A percentile compares a stretch with the other conserved stretches of the same genome.
These are phyloP conservation scores for Fusarium caatingaense DNA, from an alignment of 2,329 filamentous ascomycete genomes.

Conservation along the genomic window DNA sequence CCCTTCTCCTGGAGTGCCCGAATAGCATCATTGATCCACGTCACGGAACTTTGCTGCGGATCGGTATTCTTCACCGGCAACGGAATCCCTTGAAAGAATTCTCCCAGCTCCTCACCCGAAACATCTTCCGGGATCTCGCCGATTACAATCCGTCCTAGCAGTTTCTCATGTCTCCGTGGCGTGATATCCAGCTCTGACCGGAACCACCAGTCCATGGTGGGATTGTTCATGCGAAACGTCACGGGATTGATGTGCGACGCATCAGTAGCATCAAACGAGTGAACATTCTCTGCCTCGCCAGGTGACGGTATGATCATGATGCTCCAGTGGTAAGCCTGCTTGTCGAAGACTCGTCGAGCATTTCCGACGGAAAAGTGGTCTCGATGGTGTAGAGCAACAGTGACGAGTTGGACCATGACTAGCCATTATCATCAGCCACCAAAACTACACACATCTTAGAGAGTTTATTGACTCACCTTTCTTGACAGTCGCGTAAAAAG, in stretches of 20 bases:
- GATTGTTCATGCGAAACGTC: conserved; percentile 49
- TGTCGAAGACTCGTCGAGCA: conserved; percentile 39
- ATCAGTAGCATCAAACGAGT: conserved; percentile 49
- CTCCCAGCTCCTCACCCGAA: conserved; percentile 34
- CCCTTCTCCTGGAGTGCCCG: conserved; percentile 40
- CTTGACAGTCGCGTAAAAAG: not conserved
- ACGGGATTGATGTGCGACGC: conserved; percentile 45
- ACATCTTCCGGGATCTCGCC: conserved; percentile 38
- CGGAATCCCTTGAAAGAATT: conserved; percentile 41
- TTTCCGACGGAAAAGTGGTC: conserved; percentile 45
- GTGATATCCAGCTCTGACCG: conserved; percentile 32
- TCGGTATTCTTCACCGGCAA: conserved; percentile 48
- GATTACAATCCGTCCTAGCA: conserved; percentile 46
- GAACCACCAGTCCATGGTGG: conserved; percentile 50
- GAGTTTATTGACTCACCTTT: not conserved
- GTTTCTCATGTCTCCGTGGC: conserved; percentile 36
- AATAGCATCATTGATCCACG: conserved; percentile 48
- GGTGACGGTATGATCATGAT: conserved; percentile 44
- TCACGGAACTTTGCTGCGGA: conserved; percentile 52
- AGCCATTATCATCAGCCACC: too few relatives aligned
- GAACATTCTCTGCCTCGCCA: conserved; percentile 24
- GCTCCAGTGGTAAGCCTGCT: conserved; percentile 50
- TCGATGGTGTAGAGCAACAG: conserved; percentile 47
- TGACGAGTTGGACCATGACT: conserved; percentile 32
- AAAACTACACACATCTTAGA: too few relatives aligned